Base-by-base conservation (phyloP, 331 rosid genomes). In the Pyracantha coccinea region DNA sequence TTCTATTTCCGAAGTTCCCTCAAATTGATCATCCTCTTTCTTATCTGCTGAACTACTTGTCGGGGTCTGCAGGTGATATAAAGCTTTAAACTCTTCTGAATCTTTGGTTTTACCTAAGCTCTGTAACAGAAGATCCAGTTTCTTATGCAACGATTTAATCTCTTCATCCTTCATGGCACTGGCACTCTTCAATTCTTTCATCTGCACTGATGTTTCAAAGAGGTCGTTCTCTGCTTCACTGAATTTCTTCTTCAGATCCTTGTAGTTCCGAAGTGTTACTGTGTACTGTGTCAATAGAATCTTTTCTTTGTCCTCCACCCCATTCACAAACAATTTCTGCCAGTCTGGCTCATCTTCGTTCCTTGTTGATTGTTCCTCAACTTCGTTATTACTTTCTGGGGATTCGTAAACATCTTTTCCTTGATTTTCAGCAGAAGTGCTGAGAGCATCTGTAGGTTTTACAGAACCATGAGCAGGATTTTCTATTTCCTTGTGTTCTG, bases 81-180 rank as follows among this genome's bases (percentile, higher is more conserved):
- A 44, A 47, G 66, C 74, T 76, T 44, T 66, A 60, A 71, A 63
- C 68, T 83, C 88, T 27, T 52, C 62, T 15, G 65, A 69, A 21
- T 81, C 82, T 59, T 78, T 85, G 63, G 74, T 84, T 75, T 82
- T 92, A 13, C 84, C 83, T 33, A 90, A 35, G 75, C 84, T 85
- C 77, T 72, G 86, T 69, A 83, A 83, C 82, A 90, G 71, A 72
- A 90, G 88, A 69, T 84, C 83, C 44, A 95, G 77, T 78, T 90
- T 95, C 63, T 83, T 85, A 53, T 78, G 91, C 77, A 95, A 84
- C 66, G 86, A 77, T 83, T 84, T 85, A 65, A 90, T 95, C 83
- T 95, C 94, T 66, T 92, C 92, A 74, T 95, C 97, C 80, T 95
- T 95, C 85, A 78, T 32, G 29, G 87, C 89, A 80, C 85, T 86